Evolutionary conservation across 192 early-diverging fungal genomes (phyloP), one percentile per base, ranked within the genome.

Genomic region (Spizellomyces sp.): DNA sequence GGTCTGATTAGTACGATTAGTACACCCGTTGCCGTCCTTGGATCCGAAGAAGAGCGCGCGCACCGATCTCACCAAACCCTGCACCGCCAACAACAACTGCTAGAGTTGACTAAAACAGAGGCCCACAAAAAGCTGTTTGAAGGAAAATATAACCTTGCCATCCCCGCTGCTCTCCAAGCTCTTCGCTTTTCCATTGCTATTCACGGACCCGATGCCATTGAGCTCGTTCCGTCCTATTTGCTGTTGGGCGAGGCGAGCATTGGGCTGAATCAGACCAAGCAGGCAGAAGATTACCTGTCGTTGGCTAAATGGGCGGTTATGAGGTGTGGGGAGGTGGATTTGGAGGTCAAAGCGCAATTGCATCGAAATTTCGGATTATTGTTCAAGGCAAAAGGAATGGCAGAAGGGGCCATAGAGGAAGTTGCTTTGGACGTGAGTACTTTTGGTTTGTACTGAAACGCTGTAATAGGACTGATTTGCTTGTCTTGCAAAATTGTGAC

Each of bases 91-190:
- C 80, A 78, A 10, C 77, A 84, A 41, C 78, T 87, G 9, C 71
- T 87, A 6, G 69, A 81, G 14, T 21, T 87, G 19, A 74, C 85
- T 6, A 79, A 81, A 57, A 82, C 79, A 1, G 83, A 87, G 65
- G 85, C 86, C 21, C 81, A 87, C 64, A 87, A 87, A 55, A 76
- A 78, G 46, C 75, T 87, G 4, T 87, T 87, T 76, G 86, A 87
- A 68, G 79, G 76, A n/a, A 71, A 87, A 73, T 87, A 81, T 66
- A 78, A 86, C 41, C 74, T 87, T 9, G 86, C 86, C 2, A 87
- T 87, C 56, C 86, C 86, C 4, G 86, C 86, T 9, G 86, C 86
- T 0, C 70, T 87, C 6, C 86, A 87, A 68, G 75, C 86, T 1
- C 75, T 87, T 10, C 80, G 85, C 43, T 87, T 83, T 66, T 77